Conservation (phyloP, 1,139 yeast species). For the Arxiozyma heterogenica region DNA sequence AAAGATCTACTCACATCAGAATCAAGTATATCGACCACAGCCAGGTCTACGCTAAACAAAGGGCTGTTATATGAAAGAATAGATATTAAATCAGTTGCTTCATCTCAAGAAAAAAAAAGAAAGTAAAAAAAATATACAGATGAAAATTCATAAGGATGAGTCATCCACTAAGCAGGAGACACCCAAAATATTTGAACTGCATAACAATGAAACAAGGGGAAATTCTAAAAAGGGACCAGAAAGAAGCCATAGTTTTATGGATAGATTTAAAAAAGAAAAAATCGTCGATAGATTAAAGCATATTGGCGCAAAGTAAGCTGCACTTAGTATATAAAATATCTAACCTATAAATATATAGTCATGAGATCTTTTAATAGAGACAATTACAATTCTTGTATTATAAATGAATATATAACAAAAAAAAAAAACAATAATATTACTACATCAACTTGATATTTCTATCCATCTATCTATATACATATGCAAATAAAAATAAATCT, state of each 20-base stretch:
- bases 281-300: neutral
- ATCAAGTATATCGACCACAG: neutral
- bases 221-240: neutral
- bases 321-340: neutral
- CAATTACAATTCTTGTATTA: neutral
- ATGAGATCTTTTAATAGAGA: neutral
- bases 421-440: neutral
- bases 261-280: neutral
- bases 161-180: neutral
- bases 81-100: neutral
- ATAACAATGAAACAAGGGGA: neutral
- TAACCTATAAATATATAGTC: neutral
- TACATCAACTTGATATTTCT: too few relatives aligned
- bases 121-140: too few relatives aligned
- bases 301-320: neutral
- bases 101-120: neutral
- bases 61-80: constrained; percentile 2
- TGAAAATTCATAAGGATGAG: too few relatives aligned
- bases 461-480: too few relatives aligned
- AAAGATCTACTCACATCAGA: neutral
- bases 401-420: too few relatives aligned
- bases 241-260: neutral
- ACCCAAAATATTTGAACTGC: neutral
- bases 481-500: neutral
- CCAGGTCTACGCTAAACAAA: constrained; percentile 1